Base-by-base conservation (phyloP, 345 rosid species). In the Salix purpurea region DNA sequence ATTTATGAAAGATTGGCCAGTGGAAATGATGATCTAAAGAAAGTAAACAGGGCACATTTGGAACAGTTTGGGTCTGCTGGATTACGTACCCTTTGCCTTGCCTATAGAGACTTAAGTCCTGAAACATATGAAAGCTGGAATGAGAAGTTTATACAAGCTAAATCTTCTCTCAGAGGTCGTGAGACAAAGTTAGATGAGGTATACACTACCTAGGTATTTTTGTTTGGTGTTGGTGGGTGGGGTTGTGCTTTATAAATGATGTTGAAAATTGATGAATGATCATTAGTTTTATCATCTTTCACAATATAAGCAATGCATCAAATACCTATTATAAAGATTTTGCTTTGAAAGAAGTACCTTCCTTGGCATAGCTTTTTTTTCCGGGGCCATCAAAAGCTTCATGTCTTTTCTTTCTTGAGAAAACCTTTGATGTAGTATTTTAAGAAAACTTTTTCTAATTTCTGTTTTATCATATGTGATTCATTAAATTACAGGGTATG, bases 101-200 rank as follows among this genome's bases (percentile, higher is more conserved):
- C 97, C 68, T 96, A 91, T 74, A 87, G 79, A 85, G 89, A 92
- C 83, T 86, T 96, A 80, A 84, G 84, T 83, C 93, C 97, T 36
- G 89, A 88, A 67, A 69, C 82, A 50, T 96, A 94, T 86, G 92
- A 89, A 83, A 89, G 90, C 82, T 96, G 99, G 99, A 94, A 96
- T 83, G 97, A 94, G 85, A 96, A 91, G 83, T 96, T 94, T 78
- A 92, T 92, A 75, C 95, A 92, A 85, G 99, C 99, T 72, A 96
- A 96, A 83, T 94, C 99, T 71, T 88, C 97, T 79, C 88, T 94
- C 56, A 84, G 91, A 74, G 99, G 92, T 78, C 99, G 99, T 54
- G 99, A 96, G 82, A 94, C 89, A 86, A 96, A 94, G 86, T 86
- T 96, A 77, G 99, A 96, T 78, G 99, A 96, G 97, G 99, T 96